Conservation (phyloP, 805 yeast genomes). For the Jamesozyma gamospora region DNA sequence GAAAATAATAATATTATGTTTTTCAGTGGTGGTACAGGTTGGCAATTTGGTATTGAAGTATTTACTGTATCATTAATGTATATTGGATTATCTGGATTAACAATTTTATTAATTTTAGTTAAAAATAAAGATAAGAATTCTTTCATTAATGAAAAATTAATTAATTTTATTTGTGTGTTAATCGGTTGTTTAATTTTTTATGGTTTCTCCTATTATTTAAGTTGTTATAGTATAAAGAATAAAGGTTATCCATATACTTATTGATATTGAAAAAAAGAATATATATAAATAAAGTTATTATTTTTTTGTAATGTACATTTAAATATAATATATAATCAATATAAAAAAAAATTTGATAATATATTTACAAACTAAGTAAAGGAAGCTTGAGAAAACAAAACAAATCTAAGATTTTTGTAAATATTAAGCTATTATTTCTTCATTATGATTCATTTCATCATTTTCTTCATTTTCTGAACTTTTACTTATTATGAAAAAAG, state of each 20-base stretch:
- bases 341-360: too few species aligned
- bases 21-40: slow-evolving; percentile 54
- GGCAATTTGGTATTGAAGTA: slow-evolving; percentile 66
- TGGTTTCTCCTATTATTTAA: slow-evolving; percentile 17
- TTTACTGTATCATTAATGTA: slow-evolving; percentile 45
- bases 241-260: slow-evolving; percentile 23
- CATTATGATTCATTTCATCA: slow-evolving; percentile 1
- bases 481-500: slow-evolving; percentile 75
- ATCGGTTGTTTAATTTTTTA: slow-evolving; percentile 13
- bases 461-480: slow-evolving; percentile 56
- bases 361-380: too few species aligned
- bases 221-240: slow-evolving; percentile 21
- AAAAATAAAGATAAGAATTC: background rate
- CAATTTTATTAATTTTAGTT: slow-evolving; percentile 35
- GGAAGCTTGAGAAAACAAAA: too few species aligned
- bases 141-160: slow-evolving; percentile 8
- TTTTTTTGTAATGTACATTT: too few species aligned
- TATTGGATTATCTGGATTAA: slow-evolving; percentile 33
- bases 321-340: too few species aligned
- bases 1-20: slow-evolving; percentile 43
- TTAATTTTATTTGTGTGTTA: slow-evolving; percentile 11
- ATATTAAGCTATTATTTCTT: background rate
- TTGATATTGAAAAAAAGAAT: background rate
- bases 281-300: too few species aligned
- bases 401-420: too few species aligned